Conservation (phyloP, 441 rosid genomes). For the Sinapis alba region DNA sequence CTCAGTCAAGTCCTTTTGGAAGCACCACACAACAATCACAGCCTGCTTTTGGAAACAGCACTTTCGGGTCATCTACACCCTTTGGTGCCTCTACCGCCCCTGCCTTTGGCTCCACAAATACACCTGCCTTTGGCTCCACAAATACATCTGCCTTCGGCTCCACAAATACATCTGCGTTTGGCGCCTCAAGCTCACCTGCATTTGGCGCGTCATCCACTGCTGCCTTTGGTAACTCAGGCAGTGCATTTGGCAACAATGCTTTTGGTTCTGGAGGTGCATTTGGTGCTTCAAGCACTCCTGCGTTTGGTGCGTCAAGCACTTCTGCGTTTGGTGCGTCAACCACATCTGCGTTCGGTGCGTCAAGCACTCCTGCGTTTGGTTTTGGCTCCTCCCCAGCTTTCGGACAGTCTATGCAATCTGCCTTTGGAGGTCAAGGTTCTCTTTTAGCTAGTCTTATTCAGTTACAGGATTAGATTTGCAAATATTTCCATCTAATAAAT, state of each 20-base stretch:
- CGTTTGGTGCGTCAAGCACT: constrained; percentile 50
- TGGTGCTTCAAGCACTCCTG: constrained; percentile 38
- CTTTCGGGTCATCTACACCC: constrained; percentile 73
- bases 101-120: constrained; percentile 48
- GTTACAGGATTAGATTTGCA: neutral
- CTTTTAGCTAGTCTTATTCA: constrained; percentile 48
- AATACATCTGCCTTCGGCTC: neutral
- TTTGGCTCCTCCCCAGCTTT: constrained; percentile 52
- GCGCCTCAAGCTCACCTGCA: constrained; percentile 27
- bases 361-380: constrained; percentile 51
- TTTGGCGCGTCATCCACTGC: constrained; percentile 52
- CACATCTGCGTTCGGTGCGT: constrained; percentile 45
- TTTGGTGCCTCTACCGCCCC: constrained; percentile 57
- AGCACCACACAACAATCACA: constrained; percentile 80
- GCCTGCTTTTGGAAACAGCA: constrained; percentile 71
- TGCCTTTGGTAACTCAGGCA: constrained; percentile 51
- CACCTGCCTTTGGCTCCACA: constrained; percentile 44
- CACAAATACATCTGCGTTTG: constrained; percentile 1
- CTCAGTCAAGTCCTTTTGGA: constrained; percentile 80
- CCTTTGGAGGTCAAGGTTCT: constrained; percentile 75
- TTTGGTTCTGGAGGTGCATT: constrained; percentile 61
- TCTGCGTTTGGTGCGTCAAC: constrained; percentile 57
- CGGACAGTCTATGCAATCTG: constrained; percentile 68
- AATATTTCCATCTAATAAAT: too few species aligned
- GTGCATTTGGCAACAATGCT: constrained; percentile 47